Evolutionary conservation across 257 asterid species (phyloP).

Genomic region (Thymus mandschuricus): DNA sequence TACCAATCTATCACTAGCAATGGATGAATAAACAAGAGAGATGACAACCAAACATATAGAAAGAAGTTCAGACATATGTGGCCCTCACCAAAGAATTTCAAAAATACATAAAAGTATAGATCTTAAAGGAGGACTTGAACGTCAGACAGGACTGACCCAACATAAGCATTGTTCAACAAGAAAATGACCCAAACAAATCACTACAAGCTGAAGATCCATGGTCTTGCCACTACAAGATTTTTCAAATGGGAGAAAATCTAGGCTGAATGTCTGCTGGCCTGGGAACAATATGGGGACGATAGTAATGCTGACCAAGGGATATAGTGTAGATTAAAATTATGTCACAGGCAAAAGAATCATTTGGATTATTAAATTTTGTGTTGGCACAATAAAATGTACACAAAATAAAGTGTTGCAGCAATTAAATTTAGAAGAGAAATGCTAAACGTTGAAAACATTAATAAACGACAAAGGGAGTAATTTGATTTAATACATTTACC

Average conservation of each 20-base stretch:
- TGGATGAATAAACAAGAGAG: conserved; percentile 13
- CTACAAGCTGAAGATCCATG: conserved; percentile 12
- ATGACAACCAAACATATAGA: not conserved
- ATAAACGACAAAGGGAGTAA: not conserved
- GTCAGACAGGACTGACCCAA: conserved; percentile 11
- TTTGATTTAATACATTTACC: conserved; percentile 45
- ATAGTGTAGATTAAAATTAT: conserved; percentile 17
- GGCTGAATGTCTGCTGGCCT: not conserved
- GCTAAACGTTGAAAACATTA: conserved; percentile 11
- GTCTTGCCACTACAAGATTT: conserved; percentile 10
- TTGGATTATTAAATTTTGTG: conserved; percentile 21
- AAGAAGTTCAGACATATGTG: not conserved
- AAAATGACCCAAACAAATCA: conserved; percentile 19
- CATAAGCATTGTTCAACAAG: conserved; percentile 9
- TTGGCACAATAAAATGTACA: conserved; percentile 25
- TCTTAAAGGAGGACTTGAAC: not conserved
- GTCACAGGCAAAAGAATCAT: conserved; percentile 13
- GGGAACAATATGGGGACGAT: not conserved
- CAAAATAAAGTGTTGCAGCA: conserved; percentile 7
- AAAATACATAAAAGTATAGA: not conserved
- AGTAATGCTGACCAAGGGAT: not conserved
- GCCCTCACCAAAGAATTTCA: conserved; percentile 1
- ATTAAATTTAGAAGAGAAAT: conserved; percentile 18
- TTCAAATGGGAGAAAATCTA: not conserved
- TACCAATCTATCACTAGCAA: not conserved